Evolutionary conservation across 306 rosid genomes (phyloP).

Genomic region (Sphenostylis stenocarpa): DNA sequence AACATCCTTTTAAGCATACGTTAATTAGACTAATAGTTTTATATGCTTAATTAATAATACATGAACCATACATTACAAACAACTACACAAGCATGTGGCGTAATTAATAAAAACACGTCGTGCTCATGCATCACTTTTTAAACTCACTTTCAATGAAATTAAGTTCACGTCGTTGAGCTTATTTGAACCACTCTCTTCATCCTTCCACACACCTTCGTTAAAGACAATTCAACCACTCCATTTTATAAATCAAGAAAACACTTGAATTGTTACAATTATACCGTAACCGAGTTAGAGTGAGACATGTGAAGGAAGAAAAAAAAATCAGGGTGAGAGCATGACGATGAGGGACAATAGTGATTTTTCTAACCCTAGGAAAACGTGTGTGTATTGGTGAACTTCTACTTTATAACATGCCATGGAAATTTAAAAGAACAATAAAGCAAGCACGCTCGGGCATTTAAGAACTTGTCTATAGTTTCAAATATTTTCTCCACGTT

Average conservation of each 20-base stretch:
- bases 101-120: neutral
- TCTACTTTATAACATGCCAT: neutral
- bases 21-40: neutral
- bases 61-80: neutral
- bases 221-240: neutral
- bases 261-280: neutral
- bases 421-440: neutral
- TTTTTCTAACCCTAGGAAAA: neutral
- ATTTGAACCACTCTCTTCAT: neutral
- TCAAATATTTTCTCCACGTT: neutral
- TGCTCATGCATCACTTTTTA: neutral
- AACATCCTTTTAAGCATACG: neutral
- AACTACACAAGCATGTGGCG: neutral
- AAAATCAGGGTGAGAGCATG: neutral
- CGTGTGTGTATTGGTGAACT: neutral
- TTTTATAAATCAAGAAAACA: neutral
- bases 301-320: neutral
- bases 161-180: neutral
- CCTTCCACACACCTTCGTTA: neutral
- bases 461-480: neutral
- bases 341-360: neutral
- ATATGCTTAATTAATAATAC: neutral
- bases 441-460: neutral
- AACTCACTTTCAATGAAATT: neutral
- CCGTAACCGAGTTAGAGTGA: neutral